These are phyloP conservation scores for Phytophthora lateralis DNA, from an alignment of 352 stramenopile species.

Conservation along the genomic window DNA sequence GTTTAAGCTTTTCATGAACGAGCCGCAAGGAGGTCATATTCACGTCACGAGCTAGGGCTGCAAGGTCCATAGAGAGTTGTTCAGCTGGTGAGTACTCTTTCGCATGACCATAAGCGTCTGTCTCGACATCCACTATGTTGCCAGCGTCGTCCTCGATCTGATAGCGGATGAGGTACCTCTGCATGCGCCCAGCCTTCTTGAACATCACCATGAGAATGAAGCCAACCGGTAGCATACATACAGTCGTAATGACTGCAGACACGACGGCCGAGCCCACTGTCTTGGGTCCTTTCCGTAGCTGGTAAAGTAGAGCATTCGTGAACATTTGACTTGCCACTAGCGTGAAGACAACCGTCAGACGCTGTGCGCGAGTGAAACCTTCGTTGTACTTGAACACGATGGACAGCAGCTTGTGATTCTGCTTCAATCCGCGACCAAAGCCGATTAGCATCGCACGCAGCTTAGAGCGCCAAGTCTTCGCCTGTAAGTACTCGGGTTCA, in stretches of 20 bases:
- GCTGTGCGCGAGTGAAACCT: conserved; percentile 63
- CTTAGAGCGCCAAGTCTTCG: conserved; percentile 53
- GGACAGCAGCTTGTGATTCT: conserved; percentile 72
- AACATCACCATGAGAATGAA: conserved; percentile 76
- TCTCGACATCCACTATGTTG: conserved; percentile 67
- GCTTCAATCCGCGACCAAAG: conserved; percentile 58
- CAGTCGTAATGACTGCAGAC: conserved; percentile 54
- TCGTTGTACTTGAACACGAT: conserved; percentile 81
- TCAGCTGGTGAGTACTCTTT: conserved; percentile 55
- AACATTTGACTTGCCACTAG: conserved; percentile 79
- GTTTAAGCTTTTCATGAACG: conserved; percentile 44
- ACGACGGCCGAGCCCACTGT: conserved; percentile 57
- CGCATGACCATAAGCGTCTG: conserved; percentile 62
- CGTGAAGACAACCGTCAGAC: conserved; percentile 74
- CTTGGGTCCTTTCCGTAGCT: conserved; percentile 53
- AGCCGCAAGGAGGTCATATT: conserved; percentile 35
- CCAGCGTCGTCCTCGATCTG: conserved; percentile 64
- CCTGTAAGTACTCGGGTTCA: conserved; percentile 61
- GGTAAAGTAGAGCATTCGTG: conserved; percentile 67
- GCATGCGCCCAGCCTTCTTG: conserved; percentile 63
- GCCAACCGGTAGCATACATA: conserved; percentile 70
- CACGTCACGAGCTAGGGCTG: conserved; percentile 51
- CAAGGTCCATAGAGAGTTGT: conserved; percentile 59
- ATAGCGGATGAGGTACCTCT: conserved; percentile 71
- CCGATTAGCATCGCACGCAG: conserved; percentile 37